phyloP scores from a whole-genome alignment of 129 eudicot genomes.

The Gnaphalium uliginosum region DNA sequence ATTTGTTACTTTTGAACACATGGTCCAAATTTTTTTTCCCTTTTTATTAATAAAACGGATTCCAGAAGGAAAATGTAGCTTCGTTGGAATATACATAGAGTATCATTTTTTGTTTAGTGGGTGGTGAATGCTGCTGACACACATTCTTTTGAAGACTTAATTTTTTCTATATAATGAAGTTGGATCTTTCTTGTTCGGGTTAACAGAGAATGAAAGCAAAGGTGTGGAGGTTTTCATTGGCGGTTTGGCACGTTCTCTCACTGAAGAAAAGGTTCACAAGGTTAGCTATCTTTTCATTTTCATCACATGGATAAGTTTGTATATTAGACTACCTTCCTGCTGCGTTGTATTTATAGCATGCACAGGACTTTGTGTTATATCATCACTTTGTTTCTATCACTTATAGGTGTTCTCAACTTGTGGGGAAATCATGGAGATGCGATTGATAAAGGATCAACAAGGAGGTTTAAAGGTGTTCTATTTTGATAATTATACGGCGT shows the following conservation, averaged over 20 bases:
- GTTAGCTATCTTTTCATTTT: constrained; percentile 32
- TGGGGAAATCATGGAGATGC: constrained; percentile 76
- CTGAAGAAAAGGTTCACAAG: constrained; percentile 67
- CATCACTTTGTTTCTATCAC: constrained; percentile 4
- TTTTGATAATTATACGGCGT: not conserved
- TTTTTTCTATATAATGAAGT: not conserved
- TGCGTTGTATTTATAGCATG: not conserved
- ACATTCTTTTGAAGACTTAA: not conserved
- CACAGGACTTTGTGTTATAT: not conserved
- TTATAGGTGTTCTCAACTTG: constrained; percentile 69
- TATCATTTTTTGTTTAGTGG: not conserved
- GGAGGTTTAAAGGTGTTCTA: constrained; percentile 64
- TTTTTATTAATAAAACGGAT: not conserved
- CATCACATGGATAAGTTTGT: not conserved
- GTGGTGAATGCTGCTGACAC: not conserved
- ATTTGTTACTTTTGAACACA: not conserved
- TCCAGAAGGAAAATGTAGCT: constrained; percentile 19
- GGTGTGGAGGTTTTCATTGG: constrained; percentile 93
- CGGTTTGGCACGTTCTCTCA: constrained; percentile 59
- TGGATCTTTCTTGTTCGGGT: constrained; percentile 11
- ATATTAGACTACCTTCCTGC: not conserved
- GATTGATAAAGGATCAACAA: constrained; percentile 66
- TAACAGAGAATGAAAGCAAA: constrained; percentile 46
- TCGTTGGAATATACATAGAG: not conserved
- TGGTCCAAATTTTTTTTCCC: not conserved